A percentile compares a stretch with the other conserved stretches of the same genome.
Conservation (phyloP, 2,329 filamentous ascomycete genomes). For the Botryotinia calthae region DNA sequence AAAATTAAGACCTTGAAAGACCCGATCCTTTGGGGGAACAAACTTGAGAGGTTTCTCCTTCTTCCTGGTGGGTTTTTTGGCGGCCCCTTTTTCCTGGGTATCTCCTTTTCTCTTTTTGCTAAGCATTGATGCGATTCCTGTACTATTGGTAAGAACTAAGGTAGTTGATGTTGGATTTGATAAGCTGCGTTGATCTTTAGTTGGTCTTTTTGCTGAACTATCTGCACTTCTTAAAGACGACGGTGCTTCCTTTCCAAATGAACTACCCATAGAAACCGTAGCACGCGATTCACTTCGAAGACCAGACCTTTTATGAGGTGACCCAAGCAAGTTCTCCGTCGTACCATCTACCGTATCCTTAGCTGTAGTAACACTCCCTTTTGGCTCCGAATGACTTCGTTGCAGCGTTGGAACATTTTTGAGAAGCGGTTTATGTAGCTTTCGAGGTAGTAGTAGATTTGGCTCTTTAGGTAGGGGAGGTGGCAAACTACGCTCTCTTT, state of each 20-base stretch:
- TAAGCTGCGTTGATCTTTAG: slow-evolving; percentile 24
- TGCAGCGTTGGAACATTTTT: slow-evolving; percentile 30
- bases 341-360: slow-evolving; percentile 14
- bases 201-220: slow-evolving; percentile 14
- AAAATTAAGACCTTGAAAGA: slow-evolving; percentile 62
- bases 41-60: slow-evolving; percentile 46
- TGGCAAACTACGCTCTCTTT: slow-evolving; percentile 22
- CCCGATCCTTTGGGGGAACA: slow-evolving; percentile 51
- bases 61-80: slow-evolving; percentile 41
- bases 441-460: not conserved
- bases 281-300: slow-evolving; percentile 30
- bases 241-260: slow-evolving; percentile 21
- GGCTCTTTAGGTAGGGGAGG: slow-evolving; percentile 40
- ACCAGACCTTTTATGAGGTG: slow-evolving; percentile 24
- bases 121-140: slow-evolving; percentile 34
- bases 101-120: slow-evolving; percentile 26
- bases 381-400: slow-evolving; percentile 30
- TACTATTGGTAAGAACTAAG: slow-evolving; percentile 32
- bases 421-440: slow-evolving; percentile 8
- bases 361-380: slow-evolving; percentile 15
- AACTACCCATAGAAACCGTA: slow-evolving; percentile 16
- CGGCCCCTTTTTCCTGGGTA: not conserved
- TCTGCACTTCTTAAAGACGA: slow-evolving; percentile 7
- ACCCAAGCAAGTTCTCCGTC: slow-evolving; percentile 22
- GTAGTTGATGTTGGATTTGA: slow-evolving; percentile 33